A percentile compares a stretch with the other conserved stretches of the same genome.
Conservation (phyloP, 352 stramenopile species). For the Phytopythium boreale region DNA sequence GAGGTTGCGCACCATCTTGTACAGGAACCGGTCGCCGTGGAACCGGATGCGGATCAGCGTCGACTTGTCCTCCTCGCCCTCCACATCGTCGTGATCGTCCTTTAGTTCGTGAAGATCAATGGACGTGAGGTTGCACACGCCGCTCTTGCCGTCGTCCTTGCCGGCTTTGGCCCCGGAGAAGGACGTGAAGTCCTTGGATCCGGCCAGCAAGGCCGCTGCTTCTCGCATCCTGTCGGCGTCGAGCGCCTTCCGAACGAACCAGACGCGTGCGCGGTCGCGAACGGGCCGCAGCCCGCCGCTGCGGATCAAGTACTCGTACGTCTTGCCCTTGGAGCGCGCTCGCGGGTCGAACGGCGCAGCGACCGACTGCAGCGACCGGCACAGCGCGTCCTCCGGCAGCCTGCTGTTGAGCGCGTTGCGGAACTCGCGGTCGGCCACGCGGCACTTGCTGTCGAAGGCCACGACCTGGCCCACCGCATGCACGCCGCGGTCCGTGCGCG, state of each 20-base stretch:
- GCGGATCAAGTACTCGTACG: conserved; percentile 65
- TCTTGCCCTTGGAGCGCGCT: conserved; percentile 45
- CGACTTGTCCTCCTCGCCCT: conserved; percentile 8
- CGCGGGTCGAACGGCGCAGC: conserved; percentile 49
- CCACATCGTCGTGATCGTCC: conserved; percentile 21
- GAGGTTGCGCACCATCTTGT: conserved; percentile 86
- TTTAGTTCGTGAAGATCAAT: conserved; percentile 34
- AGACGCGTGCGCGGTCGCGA: conserved; percentile 45
- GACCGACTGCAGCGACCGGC: conserved; percentile 26
- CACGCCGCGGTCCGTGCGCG: conserved; percentile 92
- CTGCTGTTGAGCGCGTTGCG: conserved; percentile 74
- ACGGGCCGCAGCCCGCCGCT: conserved; percentile 49
- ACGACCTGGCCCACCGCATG: conserved; percentile 90
- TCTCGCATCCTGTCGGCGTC: conserved; percentile 48
- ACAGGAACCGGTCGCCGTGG: conserved; percentile 71
- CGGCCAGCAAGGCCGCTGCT: conserved; percentile 31
- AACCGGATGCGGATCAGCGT: conserved; percentile 48
- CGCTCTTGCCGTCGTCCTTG: conserved; percentile 34
- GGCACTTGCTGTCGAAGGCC: conserved; percentile 82
- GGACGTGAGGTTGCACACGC: conserved; percentile 42
- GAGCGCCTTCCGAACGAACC: conserved; percentile 56
- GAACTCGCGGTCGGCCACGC: conserved; percentile 36
- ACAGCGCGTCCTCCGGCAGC: conserved; percentile 58
- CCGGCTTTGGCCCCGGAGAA: conserved; percentile 56
- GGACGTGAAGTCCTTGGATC: conserved; percentile 58